Conservation (phyloP, 176 grass and related monocot genomes). For the Tillandsia leiboldiana region DNA sequence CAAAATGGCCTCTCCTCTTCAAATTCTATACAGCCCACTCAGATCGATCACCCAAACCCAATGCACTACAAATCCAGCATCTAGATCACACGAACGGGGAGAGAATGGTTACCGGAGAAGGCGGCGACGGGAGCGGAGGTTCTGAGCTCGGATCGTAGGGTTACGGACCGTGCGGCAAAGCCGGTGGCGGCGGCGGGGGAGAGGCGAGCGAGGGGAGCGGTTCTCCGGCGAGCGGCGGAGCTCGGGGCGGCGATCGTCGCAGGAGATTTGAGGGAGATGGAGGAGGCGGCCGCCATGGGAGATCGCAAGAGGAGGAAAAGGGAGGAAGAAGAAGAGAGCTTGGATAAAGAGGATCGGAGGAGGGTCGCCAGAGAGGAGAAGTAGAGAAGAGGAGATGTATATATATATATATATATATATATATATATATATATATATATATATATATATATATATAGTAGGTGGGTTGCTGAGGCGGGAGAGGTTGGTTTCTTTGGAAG, state of each 20-base stretch:
- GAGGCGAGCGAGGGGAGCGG: neutral
- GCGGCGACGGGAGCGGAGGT: neutral
- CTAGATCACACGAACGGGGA: neutral
- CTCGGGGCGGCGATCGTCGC: neutral
- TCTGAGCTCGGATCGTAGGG: slow-evolving; percentile 7
- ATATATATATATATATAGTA: neutral
- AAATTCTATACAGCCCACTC: neutral
- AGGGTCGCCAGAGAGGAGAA: slow-evolving; percentile 21
- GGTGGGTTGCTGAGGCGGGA: slow-evolving; percentile 3
- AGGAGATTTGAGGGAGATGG: slow-evolving; percentile 13
- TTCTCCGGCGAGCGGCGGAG: neutral
- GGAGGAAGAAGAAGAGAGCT: neutral
- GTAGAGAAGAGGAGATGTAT: neutral
- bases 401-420: neutral
- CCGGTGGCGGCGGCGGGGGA: neutral
- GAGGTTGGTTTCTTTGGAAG: neutral
- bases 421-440: neutral
- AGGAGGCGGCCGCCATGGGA: slow-evolving; percentile 25
- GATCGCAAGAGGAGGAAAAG: slow-evolving; percentile 15
- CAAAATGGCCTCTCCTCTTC: neutral
- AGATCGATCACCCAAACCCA: neutral
- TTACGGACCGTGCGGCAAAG: neutral
- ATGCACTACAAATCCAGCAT: neutral
- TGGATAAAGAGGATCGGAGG: neutral
- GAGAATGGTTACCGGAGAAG: slow-evolving; percentile 5